phyloP scores from a whole-genome alignment of 202 grass and related monocot genomes.

The Panicum hallii region DNA sequence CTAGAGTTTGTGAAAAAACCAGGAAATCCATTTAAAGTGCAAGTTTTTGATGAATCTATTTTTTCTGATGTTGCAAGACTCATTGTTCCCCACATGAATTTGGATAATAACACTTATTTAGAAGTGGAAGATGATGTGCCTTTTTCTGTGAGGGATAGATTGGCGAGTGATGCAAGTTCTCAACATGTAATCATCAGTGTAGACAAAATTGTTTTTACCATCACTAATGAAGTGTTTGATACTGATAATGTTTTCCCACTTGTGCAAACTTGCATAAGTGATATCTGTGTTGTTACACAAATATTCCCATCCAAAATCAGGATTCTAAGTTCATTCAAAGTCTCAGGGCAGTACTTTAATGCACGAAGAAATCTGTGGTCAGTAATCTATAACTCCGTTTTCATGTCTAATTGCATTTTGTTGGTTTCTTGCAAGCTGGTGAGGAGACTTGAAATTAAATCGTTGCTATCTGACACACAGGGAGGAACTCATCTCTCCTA shows the following conservation, averaged over 20 bases:
- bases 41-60: conserved; percentile 62
- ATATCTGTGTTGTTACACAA: conserved; percentile 65
- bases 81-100: conserved; percentile 38
- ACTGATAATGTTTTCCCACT: conserved; percentile 69
- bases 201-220: conserved; percentile 69
- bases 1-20: conserved; percentile 84
- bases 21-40: conserved; percentile 81
- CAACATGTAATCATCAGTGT: conserved; percentile 64
- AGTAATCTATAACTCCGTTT: conserved; percentile 43
- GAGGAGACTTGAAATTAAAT: conserved; percentile 40
- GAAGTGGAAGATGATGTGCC: conserved; percentile 56
- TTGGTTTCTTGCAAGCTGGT: conserved; percentile 10
- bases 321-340: conserved; percentile 74
- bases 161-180: conserved; percentile 52
- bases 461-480: conserved; percentile 58
- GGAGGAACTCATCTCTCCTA: conserved; percentile 76
- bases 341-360: conserved; percentile 67
- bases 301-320: conserved; percentile 70
- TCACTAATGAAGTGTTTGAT: conserved; percentile 77
- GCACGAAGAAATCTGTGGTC: conserved; percentile 69
- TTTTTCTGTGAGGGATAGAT: conserved; percentile 49
- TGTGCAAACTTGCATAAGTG: conserved; percentile 68
- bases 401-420: conserved; percentile 32
- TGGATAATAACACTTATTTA: conserved; percentile 40
- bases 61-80: conserved; percentile 51